Conservation (phyloP, 257 asterid species). For the Echium plantagineum region DNA sequence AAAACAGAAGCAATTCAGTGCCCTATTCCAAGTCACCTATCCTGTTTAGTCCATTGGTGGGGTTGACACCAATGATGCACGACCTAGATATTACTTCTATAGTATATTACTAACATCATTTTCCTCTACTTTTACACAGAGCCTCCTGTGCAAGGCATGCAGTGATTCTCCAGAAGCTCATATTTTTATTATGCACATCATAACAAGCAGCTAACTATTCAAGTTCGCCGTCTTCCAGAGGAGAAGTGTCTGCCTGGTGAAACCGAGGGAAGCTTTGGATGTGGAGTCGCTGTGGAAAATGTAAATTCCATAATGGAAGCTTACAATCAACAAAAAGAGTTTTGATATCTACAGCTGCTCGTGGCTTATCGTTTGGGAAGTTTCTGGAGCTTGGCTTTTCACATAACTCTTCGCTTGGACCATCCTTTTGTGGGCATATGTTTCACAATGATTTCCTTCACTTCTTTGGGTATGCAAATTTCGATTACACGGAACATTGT, state of each 20-base stretch:
- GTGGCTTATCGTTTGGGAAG: slow-evolving; percentile 85
- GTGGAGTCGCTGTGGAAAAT: slow-evolving; percentile 97
- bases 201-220: slow-evolving; percentile 74
- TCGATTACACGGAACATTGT: background rate
- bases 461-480: slow-evolving; percentile 71
- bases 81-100: background rate
- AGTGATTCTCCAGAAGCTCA: slow-evolving; percentile 62
- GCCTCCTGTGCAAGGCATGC: slow-evolving; percentile 64
- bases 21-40: background rate
- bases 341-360: slow-evolving; percentile 65
- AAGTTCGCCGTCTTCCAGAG: slow-evolving; percentile 54
- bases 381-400: slow-evolving; percentile 88
- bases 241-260: slow-evolving; percentile 58
- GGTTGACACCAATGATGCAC: background rate
- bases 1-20: background rate
- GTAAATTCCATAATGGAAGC: slow-evolving; percentile 40
- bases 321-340: slow-evolving; percentile 71
- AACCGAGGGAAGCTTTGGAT: slow-evolving; percentile 87
- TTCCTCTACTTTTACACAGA: slow-evolving; percentile 33
- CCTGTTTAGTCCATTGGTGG: background rate
- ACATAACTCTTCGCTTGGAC: slow-evolving; percentile 54
- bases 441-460: slow-evolving; percentile 77
- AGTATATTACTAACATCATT: background rate
- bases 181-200: slow-evolving; percentile 75
- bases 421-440: slow-evolving; percentile 78